Evolutionary conservation across 768 basidiomycete genomes (phyloP).

Genomic region (Tylopilus cervinicoccineus): DNA sequence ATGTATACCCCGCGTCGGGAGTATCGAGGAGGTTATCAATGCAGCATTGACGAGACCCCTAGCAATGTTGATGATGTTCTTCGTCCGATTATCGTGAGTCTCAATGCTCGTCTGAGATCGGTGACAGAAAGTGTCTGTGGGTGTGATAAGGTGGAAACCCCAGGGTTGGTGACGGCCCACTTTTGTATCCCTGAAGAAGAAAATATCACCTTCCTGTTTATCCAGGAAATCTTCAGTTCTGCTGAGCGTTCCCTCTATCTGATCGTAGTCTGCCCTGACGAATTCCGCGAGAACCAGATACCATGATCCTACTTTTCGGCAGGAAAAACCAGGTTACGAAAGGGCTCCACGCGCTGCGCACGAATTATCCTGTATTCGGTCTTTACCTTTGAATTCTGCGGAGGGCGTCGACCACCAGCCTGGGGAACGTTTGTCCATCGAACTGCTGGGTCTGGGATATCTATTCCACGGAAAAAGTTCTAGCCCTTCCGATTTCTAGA

Average conservation of each 20-base stretch:
- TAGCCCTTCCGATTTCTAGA: no score
- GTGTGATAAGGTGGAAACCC: background rate
- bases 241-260: constrained; percentile 50
- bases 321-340: no score
- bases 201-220: background rate
- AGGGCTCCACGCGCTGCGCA: no score
- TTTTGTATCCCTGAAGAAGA: constrained; percentile 12
- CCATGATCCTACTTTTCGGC: no score
- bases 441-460: no score
- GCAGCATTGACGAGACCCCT: background rate
- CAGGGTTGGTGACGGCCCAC: constrained; percentile 2
- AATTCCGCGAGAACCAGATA: no score
- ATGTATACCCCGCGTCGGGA: background rate
- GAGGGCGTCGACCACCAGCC: no score
- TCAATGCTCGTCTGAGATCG: background rate
- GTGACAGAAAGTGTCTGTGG: background rate
- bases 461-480: no score
- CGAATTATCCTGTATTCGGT: no score
- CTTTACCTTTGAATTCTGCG: no score
- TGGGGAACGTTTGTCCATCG: no score
- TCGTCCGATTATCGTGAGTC: constrained; percentile 9
- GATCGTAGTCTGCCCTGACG: constrained; percentile 52
- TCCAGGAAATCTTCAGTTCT: constrained; percentile 3
- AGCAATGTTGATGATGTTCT: constrained; percentile 3
- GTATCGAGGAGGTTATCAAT: background rate